phyloP scores from a whole-genome alignment of 345 rosid species.

The Eucalyptus marginata region DNA sequence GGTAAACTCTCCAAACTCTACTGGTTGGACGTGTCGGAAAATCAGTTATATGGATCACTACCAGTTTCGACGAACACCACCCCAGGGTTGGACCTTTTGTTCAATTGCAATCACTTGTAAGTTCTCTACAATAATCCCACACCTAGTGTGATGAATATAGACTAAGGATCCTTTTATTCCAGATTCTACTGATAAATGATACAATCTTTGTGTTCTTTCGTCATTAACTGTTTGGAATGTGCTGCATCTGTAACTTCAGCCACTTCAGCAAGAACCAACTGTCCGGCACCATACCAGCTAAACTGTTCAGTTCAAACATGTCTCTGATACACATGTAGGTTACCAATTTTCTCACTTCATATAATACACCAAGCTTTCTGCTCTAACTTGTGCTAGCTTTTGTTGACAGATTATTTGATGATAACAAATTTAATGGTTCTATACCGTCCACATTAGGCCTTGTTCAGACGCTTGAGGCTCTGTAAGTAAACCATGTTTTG shows the following conservation, averaged over 20 bases:
- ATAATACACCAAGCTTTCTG: not conserved
- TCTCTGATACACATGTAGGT: constrained; percentile 29
- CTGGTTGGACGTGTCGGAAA: constrained; percentile 38
- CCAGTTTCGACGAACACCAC: constrained; percentile 25
- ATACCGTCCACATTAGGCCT: constrained; percentile 17
- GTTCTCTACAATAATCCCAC: not conserved
- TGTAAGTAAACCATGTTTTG: constrained; percentile 17
- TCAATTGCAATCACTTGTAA: constrained; percentile 26
- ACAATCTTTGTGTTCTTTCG: not conserved
- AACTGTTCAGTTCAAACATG: constrained; percentile 29
- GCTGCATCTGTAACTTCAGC: not conserved
- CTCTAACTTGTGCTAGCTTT: not conserved
- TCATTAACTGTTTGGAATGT: not conserved
- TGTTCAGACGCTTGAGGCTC: constrained; percentile 9
- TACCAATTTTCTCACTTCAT: not conserved
- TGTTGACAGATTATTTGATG: constrained; percentile 20
- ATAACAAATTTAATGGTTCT: constrained; percentile 13
- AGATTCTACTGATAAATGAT: not conserved
- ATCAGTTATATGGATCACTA: constrained; percentile 20
- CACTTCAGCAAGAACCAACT: constrained; percentile 27
- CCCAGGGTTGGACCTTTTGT: constrained; percentile 32
- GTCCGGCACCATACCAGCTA: constrained; percentile 18
- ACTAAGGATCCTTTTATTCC: not conserved
- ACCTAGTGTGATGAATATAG: not conserved
- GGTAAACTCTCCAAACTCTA: constrained; percentile 19